Conservation (phyloP, 1,284 basidiomycete genomes). For the Trametes hirsuta region DNA sequence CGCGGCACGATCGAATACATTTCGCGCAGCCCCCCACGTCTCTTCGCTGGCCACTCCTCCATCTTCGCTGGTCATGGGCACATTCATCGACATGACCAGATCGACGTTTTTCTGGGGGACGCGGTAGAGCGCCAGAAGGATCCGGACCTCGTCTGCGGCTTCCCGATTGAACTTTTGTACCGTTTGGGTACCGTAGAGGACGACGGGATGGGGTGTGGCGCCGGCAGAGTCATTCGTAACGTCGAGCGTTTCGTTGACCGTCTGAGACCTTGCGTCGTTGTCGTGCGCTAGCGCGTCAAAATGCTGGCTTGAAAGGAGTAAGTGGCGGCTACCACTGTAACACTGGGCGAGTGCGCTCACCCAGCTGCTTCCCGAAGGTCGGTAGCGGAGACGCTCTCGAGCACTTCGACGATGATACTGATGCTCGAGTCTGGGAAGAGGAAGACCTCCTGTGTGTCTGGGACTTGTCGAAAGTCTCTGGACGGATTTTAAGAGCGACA, state of each 20-base stretch:
- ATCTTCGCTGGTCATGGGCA: constrained; percentile 57
- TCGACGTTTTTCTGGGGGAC: constrained; percentile 73
- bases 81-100: constrained; percentile 81
- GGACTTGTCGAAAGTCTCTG: constrained; percentile 90
- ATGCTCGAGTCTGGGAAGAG: constrained; percentile 71
- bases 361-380: constrained; percentile 67
- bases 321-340: not conserved
- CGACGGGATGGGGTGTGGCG: constrained; percentile 58
- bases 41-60: constrained; percentile 46
- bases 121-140: constrained; percentile 82
- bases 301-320: constrained; percentile 68
- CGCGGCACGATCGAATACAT: constrained; percentile 61
- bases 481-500: not conserved
- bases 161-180: constrained; percentile 79
- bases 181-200: constrained; percentile 70
- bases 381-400: constrained; percentile 70
- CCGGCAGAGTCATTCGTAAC: constrained; percentile 49
- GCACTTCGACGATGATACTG: constrained; percentile 87
- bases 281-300: constrained; percentile 93
- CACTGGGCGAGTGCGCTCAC: constrained; percentile 43
- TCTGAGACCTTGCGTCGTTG: constrained; percentile 69
- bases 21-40: constrained; percentile 42
- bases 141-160: constrained; percentile 66
- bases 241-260: constrained; percentile 48
- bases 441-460: constrained; percentile 97